A percentile compares a stretch with the other conserved stretches of the same genome.
phyloP scores from a whole-genome alignment of 441 rosid species.

The Gossypium schwendimanii region DNA sequence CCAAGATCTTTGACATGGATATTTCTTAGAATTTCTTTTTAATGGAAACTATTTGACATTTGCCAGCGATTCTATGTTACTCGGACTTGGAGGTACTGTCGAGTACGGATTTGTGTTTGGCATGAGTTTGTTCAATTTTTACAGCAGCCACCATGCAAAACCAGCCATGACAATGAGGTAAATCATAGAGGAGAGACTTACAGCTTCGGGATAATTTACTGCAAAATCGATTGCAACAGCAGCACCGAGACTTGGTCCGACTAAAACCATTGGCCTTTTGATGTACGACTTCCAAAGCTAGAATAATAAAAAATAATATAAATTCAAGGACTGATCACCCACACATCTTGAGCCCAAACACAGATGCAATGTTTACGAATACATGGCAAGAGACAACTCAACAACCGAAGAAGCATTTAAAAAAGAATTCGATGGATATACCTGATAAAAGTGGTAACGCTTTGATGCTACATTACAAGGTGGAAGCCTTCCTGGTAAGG shows the following conservation, averaged over 20 bases:
- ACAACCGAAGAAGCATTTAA: not conserved
- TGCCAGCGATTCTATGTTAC: not conserved
- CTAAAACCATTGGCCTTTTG: slow-evolving; percentile 55
- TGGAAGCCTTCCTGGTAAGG: slow-evolving; percentile 40
- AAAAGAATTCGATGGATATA: slow-evolving; percentile 6
- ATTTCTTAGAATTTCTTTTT: not conserved
- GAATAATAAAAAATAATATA: not conserved
- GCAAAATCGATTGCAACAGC: slow-evolving; percentile 59
- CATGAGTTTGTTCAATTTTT: not conserved
- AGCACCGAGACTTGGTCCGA: slow-evolving; percentile 81
- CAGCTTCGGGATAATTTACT: slow-evolving; percentile 54
- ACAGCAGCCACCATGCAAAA: no score
- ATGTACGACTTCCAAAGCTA: slow-evolving; percentile 66
- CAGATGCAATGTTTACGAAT: not conserved
- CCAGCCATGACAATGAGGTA: not conserved
- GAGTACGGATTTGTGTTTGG: not conserved
- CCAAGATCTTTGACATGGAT: not conserved
- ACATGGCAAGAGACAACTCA: not conserved
- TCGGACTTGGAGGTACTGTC: not conserved
- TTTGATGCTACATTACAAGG: slow-evolving; percentile 53
- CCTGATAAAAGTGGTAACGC: slow-evolving; percentile 56
- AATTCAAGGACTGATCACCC: slow-evolving; percentile 1
- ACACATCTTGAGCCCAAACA: not conserved
- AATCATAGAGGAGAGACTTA: slow-evolving; percentile 18
- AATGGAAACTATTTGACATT: not conserved